Evolutionary conservation across 768 basidiomycete species (phyloP), one percentile per base, ranked within the genome.

Genomic region (Neoboletus subvelutipes): DNA sequence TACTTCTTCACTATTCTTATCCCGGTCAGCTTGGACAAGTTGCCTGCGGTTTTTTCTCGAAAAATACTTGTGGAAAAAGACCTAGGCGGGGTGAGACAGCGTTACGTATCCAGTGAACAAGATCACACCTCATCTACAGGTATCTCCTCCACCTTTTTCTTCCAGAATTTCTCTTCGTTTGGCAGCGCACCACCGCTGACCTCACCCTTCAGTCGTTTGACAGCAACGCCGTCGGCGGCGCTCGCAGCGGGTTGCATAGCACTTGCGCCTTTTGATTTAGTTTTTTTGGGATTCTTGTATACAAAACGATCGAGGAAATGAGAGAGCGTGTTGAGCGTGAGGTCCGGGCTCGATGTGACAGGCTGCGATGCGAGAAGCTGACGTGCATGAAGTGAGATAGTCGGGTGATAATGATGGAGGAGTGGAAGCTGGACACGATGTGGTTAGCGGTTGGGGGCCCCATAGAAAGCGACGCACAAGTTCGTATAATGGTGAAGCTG

Each of bases 231-330:
- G 55, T 87, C 87, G n/a, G 81, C 62, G 1, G 77, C 79, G 47
- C 80, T 81, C 7, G 89, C 88, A 1, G 87, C 85, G n/a, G 94
- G 94, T 74, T 99, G 96, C 97, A 98, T 98, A 53, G 91, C 90
- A 59, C 88, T 92, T 0, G 84, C 79, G n/a, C 94, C 95, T 67
- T 86, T 88, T 9, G 82, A 75, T 54, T 77, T 79, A 2, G 74
- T 60, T 64, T 88, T 86, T 76, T 98, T 98, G 1, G 94, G 87
- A 70, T 98, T 98, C 73, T 94, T 92, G 78, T 93, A 98, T 42
- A 98, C 92, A 75, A 98, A 98, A 3, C 95, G 85, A 69, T 98
- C 97, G 40, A 98, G 82, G 83, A 99, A 98, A 65, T 94, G 92
- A 1, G 91, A 87, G 24, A 98, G 83, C 1, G 94, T 95, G 75